Evolutionary conservation across 176 grass and related monocot species (phyloP), one percentile per base, ranked within the genome.

Genomic region (Avena atlantica): DNA sequence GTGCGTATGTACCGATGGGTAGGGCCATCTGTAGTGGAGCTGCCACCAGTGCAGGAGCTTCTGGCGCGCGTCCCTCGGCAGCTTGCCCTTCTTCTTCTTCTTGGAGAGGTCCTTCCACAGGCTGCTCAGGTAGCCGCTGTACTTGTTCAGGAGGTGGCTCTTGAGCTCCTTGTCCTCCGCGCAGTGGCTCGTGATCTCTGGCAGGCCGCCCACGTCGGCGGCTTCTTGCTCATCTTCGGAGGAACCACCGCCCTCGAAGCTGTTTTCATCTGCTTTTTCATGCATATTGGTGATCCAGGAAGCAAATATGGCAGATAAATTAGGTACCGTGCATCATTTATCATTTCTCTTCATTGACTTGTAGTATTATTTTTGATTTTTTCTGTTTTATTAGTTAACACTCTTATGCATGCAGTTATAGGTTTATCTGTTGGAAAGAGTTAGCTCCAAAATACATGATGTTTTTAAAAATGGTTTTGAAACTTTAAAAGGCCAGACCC

Each of bases 41-140:
- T 97, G 91, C 91, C 95, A 97, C 95, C 95, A 97, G 78, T 84
- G 93, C 8, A 95, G 93, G 23, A 97, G 91, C 85, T 93, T 93
- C 82, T 92, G 91, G 27, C 93, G 87, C 12, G 95, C 95, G 58
- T 97, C 95, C 81, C 88, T 92, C 5, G 95, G 93, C 59, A 97
- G 89, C 85, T 97, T 97, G 64, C 93, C 91, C 55, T 97, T 95
- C 89, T 97, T 95, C 89, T 90, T 97, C 75, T 93, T 97, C 91
- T 93, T 95, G 70, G 95, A 97, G 24, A 97, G 91, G 13, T 97
- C 93, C 80, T 81, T 81, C 93, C 87, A 91, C 14, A 97, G 92
- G 89, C 85, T 90, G 85, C 89, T 90, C 76, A 97, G 82, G 83
- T 95, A 97, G 45, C 93, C 95, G 14, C 95, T 95, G 67, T 93